A percentile compares a stretch with the other conserved stretches of the same genome.
Evolutionary conservation across 768 basidiomycete genomes (phyloP).

Genomic region (Trametes villosa): DNA sequence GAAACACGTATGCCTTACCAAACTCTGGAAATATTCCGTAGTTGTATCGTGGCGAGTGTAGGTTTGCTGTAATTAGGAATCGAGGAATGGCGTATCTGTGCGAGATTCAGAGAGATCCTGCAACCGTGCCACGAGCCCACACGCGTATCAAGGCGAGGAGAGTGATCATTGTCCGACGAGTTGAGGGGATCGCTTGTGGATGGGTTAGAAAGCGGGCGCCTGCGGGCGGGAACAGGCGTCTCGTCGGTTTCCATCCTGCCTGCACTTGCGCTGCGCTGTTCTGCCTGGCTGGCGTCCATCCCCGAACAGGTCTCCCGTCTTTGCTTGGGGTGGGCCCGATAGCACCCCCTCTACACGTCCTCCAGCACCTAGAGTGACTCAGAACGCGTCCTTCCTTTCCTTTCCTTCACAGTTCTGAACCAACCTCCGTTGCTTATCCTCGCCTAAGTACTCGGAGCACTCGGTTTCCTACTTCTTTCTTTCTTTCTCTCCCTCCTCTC

Average conservation of each 20-base stretch:
- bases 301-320: conserved; percentile 22
- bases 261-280: conserved; percentile 28
- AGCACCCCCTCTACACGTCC: conserved; percentile 9
- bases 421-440: conserved; percentile 19
- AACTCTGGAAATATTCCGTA: too few species aligned
- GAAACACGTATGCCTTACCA: too few species aligned
- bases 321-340: conserved; percentile 19
- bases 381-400: conserved; percentile 36
- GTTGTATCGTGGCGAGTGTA: too few species aligned
- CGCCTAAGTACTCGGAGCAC: conserved; percentile 23
- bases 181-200: conserved; percentile 4
- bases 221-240: conserved; percentile 2
- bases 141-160: not conserved
- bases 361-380: conserved; percentile 25
- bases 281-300: conserved; percentile 32
- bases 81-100: too few species aligned
- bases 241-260: conserved; percentile 19
- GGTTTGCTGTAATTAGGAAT: too few species aligned
- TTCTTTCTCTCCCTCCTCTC: conserved; percentile 8
- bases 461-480: conserved; percentile 17
- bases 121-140: not conserved
- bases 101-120: too few species aligned
- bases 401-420: conserved; percentile 22
- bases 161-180: conserved; percentile 17
- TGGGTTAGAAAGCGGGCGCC: conserved; percentile 12